Base-by-base conservation (phyloP, 2,329 filamentous ascomycete species). In the Thermoascus crustaceus region DNA sequence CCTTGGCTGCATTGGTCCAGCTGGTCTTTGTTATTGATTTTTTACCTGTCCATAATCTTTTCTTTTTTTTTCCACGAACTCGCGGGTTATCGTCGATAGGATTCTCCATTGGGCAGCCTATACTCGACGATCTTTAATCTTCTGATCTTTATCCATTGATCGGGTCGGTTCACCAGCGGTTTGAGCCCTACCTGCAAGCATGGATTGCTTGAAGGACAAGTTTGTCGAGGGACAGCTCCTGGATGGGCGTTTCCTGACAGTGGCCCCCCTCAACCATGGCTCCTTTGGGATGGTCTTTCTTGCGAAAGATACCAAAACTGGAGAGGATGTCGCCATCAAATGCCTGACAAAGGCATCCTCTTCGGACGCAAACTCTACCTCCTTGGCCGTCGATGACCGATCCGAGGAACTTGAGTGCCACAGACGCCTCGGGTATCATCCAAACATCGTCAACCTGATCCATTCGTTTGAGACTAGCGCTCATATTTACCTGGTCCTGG, bases 241-340 rank as follows among this genome's bases (percentile, higher is more conserved):
- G 41, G 58, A 60, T 46, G 87, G 85, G 61, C 88, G 91, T 49
- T 98, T 91, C 63, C 73, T 84, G 66, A 94, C 88, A 38, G 74
- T 95, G 55, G 85, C 88, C 49, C 88, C 91, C 39, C 82, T 98
- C 68, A 98, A 98, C 60, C 87, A 95, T 74, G 91, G 91, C 51
- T 96, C 91, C 37, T 98, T 96, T 57, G 91, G 91, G 58, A 93
- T 96, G 85, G 91, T 98, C 53, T 95, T 95, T 66, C 80, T 87
- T 66, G 91, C 89, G 41, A 82, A 75, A 59, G 87, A 98, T 60
- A 71, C 80, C 46, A 60, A 72, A 45, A 94, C 84, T 41, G 76
- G 80, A 49, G 72, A 91, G 40, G 75, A 78, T 40, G 91, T 98
- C 49, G 91, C 91, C 43, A 84, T 98, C 74, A 98, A 98, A 69